Conservation (phyloP, 163 green algal genomes). For the Scenedesmus sp. region DNA sequence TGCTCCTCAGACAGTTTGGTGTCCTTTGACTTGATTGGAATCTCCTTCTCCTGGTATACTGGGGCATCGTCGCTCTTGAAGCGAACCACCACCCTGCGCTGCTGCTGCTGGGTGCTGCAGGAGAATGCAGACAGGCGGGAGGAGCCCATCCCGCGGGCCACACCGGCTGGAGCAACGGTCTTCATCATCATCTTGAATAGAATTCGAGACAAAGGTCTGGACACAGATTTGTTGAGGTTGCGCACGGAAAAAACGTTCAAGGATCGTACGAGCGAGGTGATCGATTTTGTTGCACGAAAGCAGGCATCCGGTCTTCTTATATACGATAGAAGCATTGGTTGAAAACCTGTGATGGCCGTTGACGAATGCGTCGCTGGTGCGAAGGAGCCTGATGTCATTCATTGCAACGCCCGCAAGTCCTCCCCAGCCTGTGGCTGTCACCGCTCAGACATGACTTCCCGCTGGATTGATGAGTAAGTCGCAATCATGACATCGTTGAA, state of each 20-base stretch:
- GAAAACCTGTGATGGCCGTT: neutral
- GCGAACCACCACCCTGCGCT: constrained; percentile 3
- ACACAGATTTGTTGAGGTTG: neutral
- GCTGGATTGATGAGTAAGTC: no score
- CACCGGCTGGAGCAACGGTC: neutral
- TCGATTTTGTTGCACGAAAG: neutral
- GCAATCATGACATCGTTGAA: no score
- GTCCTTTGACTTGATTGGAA: neutral
- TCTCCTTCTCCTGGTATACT: neutral
- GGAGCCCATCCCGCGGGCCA: neutral
- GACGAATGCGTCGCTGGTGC: neutral
- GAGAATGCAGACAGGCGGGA: neutral
- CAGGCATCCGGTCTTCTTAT: neutral
- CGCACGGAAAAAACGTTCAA: neutral
- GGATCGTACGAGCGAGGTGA: neutral
- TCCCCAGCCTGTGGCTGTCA: no score
- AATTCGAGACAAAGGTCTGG: no score
- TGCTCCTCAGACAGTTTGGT: constrained; percentile 25
- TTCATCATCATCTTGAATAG: neutral
- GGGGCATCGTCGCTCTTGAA: neutral
- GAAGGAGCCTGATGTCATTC: constrained; percentile 2
- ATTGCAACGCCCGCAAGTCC: neutral
- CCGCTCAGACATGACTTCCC: no score
- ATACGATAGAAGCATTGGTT: neutral
- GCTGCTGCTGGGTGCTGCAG: neutral